Evolutionary conservation across 148 eudicot genomes (phyloP).

Genomic region (Arctostaphylos glauca): DNA sequence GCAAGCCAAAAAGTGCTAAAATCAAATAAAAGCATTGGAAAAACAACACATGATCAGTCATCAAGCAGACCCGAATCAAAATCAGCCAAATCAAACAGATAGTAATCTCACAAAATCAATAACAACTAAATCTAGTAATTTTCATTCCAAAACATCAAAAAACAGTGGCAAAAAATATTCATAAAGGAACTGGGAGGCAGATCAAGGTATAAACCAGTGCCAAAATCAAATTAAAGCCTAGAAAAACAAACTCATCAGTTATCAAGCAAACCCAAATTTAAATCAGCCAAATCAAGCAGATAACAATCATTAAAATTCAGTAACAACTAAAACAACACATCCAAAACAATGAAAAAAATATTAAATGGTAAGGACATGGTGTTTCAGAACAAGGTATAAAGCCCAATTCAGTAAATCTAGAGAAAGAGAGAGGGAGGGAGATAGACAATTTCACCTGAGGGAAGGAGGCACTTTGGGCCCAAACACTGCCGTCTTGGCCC

Average conservation of each 20-base stretch:
- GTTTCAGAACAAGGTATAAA: neutral
- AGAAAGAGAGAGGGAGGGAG: neutral
- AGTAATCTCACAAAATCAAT: neutral
- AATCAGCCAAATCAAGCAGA: neutral
- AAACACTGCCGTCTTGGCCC: constrained; percentile 7
- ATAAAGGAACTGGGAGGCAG: too few species aligned
- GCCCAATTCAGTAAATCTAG: neutral
- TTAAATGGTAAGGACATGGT: neutral
- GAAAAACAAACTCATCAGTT: neutral
- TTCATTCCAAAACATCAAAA: neutral
- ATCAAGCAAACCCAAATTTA: neutral
- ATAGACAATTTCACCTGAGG: neutral
- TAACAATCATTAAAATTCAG: neutral
- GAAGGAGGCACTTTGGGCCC: constrained; percentile 10
- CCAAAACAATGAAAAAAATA: too few species aligned
- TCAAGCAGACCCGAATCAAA: neutral
- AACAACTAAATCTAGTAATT: neutral
- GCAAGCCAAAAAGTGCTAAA: neutral
- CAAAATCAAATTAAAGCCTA: too few species aligned
- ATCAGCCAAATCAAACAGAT: neutral
- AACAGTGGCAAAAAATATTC: neutral
- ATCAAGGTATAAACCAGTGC: neutral
- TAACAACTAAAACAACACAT: neutral
- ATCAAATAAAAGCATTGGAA: neutral
- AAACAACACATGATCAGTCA: neutral